phyloP scores from a whole-genome alignment of 768 basidiomycete species.

The Crucibulum laeve region DNA sequence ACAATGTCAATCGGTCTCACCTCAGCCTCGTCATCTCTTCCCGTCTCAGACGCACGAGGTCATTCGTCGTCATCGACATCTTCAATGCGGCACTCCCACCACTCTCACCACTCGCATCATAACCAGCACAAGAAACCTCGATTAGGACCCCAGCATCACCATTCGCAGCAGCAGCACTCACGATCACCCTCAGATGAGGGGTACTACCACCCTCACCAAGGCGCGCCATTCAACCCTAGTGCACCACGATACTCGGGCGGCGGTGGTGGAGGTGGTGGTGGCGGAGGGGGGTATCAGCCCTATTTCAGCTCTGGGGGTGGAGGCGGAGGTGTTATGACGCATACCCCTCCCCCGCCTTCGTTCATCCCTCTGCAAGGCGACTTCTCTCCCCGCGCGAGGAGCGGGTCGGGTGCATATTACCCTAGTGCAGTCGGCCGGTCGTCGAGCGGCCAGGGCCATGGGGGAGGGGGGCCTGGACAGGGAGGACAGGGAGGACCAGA shows the following conservation, averaged over 20 bases:
- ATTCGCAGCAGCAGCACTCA: conserved; percentile 12
- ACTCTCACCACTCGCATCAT: conserved; percentile 5
- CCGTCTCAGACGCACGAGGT: too few relatives aligned
- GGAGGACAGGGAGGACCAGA: conserved; percentile 7
- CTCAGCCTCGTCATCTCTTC: too few relatives aligned
- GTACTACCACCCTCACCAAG: not conserved
- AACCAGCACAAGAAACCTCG: conserved; percentile 20
- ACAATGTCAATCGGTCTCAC: too few relatives aligned
- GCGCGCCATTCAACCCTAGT: not conserved
- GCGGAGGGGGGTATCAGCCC: conserved; percentile 1
- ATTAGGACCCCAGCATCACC: conserved; percentile 11
- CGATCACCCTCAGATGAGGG: conserved; percentile 22
- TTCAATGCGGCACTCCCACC: not conserved
- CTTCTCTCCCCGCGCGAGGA: conserved; percentile 12
- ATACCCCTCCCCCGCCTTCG: conserved; percentile 19
- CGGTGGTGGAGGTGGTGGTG: conserved; percentile 9
- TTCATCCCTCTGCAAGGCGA: conserved; percentile 28
- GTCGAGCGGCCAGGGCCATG: conserved; percentile 4
- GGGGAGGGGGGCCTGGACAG: not conserved
- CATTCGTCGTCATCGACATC: not conserved
- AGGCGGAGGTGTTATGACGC: conserved; percentile 13
- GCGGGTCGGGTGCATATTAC: conserved; percentile 5
- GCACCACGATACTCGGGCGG: conserved; percentile 3
- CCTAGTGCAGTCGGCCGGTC: conserved; percentile 9
- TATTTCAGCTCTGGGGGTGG: not conserved